Evolutionary conservation across 2,329 filamentous ascomycete species (phyloP), one percentile per base, ranked within the genome.

Genomic region (Scedosporium dehoogii): DNA sequence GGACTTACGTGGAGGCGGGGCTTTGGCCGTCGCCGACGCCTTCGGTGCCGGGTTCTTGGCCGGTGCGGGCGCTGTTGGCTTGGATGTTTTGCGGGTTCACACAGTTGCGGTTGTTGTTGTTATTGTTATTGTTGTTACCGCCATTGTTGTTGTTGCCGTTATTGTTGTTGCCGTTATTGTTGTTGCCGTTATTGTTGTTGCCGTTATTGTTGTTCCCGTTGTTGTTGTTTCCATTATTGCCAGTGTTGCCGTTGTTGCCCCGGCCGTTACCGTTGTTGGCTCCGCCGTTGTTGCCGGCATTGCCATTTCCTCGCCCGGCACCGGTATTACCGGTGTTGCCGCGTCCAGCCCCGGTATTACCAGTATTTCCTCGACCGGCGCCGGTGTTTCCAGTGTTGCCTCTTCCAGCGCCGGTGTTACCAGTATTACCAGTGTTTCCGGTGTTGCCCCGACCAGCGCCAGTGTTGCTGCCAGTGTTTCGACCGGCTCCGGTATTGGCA

Each of bases 1-100:
- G 7, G 44, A 66, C 73, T 64, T 68, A 81, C 78, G 78, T 82
- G 25, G 68, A 65, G 7, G 80, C 82, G n/a, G 76, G 66, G 29
- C 68, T 67, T 59, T 75, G 70, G n/a, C 71, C 73, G 1, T 63
- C 44, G 38, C 65, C 61, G 59, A 70, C 64, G 46, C 70, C 69
- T 0, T 68, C 67, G 3, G 67, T 69, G 12, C 70, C 71, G 6
- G 66, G 66, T 23, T 73, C 73, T 44, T 77, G 69, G 21, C 79
- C 78, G 51, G 75, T 75, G 23, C 68, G 67, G 10, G 70, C 64
- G 63, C 76, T 79, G 58, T 70, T 75, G 4, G 66, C 68, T 67
- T 82, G 80, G 46, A 82, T 71, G 59, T 75, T 74, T 42, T 69
- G 66, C 3, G 73, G 70, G 58, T 74, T 64, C 4, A 82, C 69